A percentile compares a stretch with the other conserved stretches of the same genome.
These are phyloP conservation scores for Yamadazyma dendronema DNA, from an alignment of 1,139 yeast species.

Conservation along the genomic window DNA sequence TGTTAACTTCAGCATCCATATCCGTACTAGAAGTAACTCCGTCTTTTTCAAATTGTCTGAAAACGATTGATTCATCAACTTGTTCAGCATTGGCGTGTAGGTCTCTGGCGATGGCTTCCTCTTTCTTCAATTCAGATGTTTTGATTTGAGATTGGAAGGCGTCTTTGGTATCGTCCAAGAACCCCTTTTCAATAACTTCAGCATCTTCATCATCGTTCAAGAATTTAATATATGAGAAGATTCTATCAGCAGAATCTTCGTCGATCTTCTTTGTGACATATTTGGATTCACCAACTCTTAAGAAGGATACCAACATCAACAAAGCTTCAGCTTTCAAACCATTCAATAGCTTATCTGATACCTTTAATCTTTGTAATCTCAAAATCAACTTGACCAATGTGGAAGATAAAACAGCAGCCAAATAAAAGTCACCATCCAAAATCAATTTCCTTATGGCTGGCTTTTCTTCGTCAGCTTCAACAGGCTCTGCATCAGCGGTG, in stretches of 20 bases:
- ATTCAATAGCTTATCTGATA: slow-evolving; percentile 59
- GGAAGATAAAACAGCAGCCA: slow-evolving; percentile 84
- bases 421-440: slow-evolving; percentile 85
- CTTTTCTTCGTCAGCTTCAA: slow-evolving; percentile 39
- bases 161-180: slow-evolving; percentile 81
- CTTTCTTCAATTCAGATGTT: slow-evolving; percentile 54
- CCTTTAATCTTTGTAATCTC: slow-evolving; percentile 63
- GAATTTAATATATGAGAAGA: slow-evolving; percentile 76
- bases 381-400: slow-evolving; percentile 87
- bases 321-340: slow-evolving; percentile 94
- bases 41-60: slow-evolving; percentile 75
- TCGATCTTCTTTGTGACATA: slow-evolving; percentile 76
- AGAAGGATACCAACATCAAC: slow-evolving; percentile 85
- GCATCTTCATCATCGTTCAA: slow-evolving; percentile 64
- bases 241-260: slow-evolving; percentile 93
- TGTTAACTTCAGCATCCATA: slow-evolving; percentile 50
- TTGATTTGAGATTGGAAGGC: slow-evolving; percentile 72
- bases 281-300: slow-evolving; percentile 87
- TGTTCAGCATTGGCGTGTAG: slow-evolving; percentile 71
- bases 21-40: slow-evolving; percentile 34
- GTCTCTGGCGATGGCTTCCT: slow-evolving; percentile 57
- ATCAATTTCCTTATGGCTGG: slow-evolving; percentile 84
- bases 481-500: slow-evolving; percentile 38
- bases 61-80: slow-evolving; percentile 76
- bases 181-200: slow-evolving; percentile 60